A percentile compares a stretch with the other conserved stretches of the same genome.
These are phyloP conservation scores for Mycena venus DNA, from an alignment of 768 basidiomycete genomes.

Conservation along the genomic window DNA sequence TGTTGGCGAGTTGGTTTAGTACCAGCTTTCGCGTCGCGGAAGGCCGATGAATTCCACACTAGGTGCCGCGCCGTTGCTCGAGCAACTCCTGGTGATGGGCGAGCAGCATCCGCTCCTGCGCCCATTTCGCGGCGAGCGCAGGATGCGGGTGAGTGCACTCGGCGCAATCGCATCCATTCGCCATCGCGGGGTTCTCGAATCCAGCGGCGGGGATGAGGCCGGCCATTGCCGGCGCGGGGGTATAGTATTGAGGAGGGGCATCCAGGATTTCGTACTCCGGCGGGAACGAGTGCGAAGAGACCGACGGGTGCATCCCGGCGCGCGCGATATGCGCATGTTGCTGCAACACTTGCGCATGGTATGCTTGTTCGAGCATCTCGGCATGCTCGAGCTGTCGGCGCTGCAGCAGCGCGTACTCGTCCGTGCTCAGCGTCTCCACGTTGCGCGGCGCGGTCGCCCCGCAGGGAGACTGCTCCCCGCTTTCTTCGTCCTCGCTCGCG, in stretches of 20 bases:
- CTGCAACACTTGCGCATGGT: too few species aligned
- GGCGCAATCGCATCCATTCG: too few species aligned
- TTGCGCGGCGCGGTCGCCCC: conserved; percentile 37
- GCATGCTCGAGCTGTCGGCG: conserved; percentile 8
- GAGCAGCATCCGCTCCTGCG: not conserved
- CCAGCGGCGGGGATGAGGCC: conserved; percentile 55
- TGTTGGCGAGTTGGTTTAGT: too few species aligned
- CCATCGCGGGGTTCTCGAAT: conserved; percentile 68
- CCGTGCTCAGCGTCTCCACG: too few species aligned
- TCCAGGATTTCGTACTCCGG: too few species aligned
- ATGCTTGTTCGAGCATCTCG: too few species aligned
- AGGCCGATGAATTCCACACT: too few species aligned
- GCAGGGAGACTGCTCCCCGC: conserved; percentile 48
- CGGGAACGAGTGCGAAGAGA: too few species aligned
- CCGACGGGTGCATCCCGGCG: too few species aligned
- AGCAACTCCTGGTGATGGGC: conserved; percentile 11
- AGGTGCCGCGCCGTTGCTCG: too few species aligned
- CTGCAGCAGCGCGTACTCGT: conserved; percentile 27
- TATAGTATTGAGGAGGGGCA: conserved; percentile 39
- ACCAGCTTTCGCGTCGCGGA: too few species aligned
- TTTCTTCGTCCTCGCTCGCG: conserved; percentile 65
- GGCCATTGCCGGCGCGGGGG: conserved; percentile 58
- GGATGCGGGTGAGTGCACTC: not conserved
- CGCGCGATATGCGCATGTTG: too few species aligned
- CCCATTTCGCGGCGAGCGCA: conserved; percentile 14